phyloP scores from a whole-genome alignment of 2,329 filamentous ascomycete species.

The Fusarium pilosicola region DNA sequence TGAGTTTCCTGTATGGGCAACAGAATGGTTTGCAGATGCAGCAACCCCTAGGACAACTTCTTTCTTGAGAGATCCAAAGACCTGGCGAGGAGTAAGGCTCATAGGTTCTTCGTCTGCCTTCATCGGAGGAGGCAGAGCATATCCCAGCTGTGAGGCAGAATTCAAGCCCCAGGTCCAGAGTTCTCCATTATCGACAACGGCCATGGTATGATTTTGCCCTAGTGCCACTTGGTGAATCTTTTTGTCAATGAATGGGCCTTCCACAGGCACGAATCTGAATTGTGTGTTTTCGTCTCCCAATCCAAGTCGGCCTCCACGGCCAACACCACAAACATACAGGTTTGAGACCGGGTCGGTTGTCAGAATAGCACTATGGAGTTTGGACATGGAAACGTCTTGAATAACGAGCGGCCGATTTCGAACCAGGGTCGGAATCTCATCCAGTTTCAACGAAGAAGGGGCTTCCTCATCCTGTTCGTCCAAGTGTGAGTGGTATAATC shows the following conservation, averaged over 20 bases:
- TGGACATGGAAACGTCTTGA: slow-evolving; percentile 86
- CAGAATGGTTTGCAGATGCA: slow-evolving; percentile 91
- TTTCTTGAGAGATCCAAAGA: slow-evolving; percentile 91
- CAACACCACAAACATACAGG: slow-evolving; percentile 91
- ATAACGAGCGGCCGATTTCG: slow-evolving; percentile 78
- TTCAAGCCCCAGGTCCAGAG: slow-evolving; percentile 97
- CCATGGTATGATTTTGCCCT: slow-evolving; percentile 91
- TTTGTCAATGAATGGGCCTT: slow-evolving; percentile 78
- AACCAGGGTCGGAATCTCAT: slow-evolving; percentile 77
- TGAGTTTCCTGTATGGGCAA: slow-evolving; percentile 82
- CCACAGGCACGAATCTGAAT: slow-evolving; percentile 86
- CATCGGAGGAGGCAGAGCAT: slow-evolving; percentile 73
- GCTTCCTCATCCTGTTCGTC: slow-evolving; percentile 54
- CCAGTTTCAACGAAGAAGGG: slow-evolving; percentile 44
- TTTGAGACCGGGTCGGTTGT: slow-evolving; percentile 90
- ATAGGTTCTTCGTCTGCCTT: slow-evolving; percentile 85
- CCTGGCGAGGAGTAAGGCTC: slow-evolving; percentile 82
- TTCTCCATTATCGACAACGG: slow-evolving; percentile 85
- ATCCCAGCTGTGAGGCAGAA: slow-evolving; percentile 85
- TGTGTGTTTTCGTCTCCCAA: slow-evolving; percentile 90
- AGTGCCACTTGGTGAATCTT: slow-evolving; percentile 82
- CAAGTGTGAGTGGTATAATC: slow-evolving; percentile 77
- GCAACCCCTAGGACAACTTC: slow-evolving; percentile 84
- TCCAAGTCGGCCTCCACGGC: slow-evolving; percentile 87
- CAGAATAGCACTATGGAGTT: slow-evolving; percentile 88